Percentiles rank a stretch among this genome's conserved stretches.
Conservation (phyloP, 805 yeast genomes). For the Debaryomyces hansenii region DNA sequence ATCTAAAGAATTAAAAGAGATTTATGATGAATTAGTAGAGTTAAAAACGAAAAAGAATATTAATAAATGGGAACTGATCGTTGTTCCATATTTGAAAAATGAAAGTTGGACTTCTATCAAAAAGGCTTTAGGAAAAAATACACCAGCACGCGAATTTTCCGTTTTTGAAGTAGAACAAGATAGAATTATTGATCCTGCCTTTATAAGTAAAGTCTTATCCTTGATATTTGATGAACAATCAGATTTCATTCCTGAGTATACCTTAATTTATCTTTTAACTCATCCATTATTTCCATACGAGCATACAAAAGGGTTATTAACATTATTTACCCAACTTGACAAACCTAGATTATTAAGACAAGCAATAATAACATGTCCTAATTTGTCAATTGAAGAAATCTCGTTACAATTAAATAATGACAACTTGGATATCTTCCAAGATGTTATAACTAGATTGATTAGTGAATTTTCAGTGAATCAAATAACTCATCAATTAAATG, state of each 20-base stretch:
- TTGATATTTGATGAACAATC: conserved; percentile 36
- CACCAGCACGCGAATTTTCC: conserved; percentile 22
- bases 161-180: conserved; percentile 67
- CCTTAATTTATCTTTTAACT: conserved; percentile 73
- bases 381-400: conserved; percentile 63
- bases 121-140: conserved; percentile 13
- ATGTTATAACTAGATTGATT: conserved; percentile 62
- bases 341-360: conserved; percentile 72
- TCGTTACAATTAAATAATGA: conserved; percentile 54
- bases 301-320: conserved; percentile 55
- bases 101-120: conserved; percentile 24
- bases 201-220: conserved; percentile 47
- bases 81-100: conserved; percentile 30
- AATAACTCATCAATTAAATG: conserved; percentile 51
- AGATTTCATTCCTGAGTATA: conserved; percentile 50
- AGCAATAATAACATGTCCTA: conserved; percentile 77
- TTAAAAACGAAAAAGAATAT: conserved; percentile 18
- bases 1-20: conserved; percentile 19
- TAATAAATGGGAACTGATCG: conserved; percentile 25
- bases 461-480: conserved; percentile 63
- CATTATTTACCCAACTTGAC: conserved; percentile 39
- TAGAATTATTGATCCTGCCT: conserved; percentile 58
- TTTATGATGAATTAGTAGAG: conserved; percentile 22
- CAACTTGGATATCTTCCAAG: conserved; percentile 63
- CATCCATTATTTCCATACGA: conserved; percentile 81